Percentiles rank a stretch among this genome's conserved stretches.
These are phyloP conservation scores for Xylaria sp. DNA, from an alignment of 2,329 filamentous ascomycete species.

Conservation along the genomic window DNA sequence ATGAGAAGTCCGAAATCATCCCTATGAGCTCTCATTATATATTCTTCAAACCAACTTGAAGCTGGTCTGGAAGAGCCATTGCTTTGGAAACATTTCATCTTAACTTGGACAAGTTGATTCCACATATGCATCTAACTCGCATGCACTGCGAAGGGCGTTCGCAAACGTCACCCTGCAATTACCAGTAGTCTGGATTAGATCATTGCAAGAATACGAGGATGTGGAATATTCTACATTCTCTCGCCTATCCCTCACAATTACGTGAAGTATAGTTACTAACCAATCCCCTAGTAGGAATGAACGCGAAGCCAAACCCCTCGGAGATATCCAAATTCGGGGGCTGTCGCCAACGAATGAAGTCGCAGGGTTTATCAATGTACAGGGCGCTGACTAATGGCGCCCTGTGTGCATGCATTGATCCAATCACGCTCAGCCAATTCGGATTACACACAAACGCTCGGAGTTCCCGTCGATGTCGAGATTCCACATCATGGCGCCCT, in stretches of 20 bases:
- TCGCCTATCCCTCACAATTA: not conserved
- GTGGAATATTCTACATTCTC: not conserved
- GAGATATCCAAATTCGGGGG: conserved; percentile 21
- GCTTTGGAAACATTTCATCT: conserved; percentile 20
- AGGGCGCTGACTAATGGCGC: conserved; percentile 19
- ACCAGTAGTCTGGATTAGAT: not conserved
- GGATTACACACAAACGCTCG: not conserved
- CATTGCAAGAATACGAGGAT: not conserved
- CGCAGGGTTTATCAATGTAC: not conserved
- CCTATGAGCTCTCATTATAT: not conserved
- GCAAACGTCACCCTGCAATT: not conserved
- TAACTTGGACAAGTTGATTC: conserved; percentile 20
- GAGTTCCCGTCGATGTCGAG: too few relatives aligned
- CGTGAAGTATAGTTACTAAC: not conserved
- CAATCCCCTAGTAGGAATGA: not conserved
- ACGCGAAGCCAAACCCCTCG: not conserved
- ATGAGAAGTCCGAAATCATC: not conserved
- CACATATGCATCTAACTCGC: conserved; percentile 19
- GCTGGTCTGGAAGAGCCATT: not conserved
- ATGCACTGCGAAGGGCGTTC: not conserved
- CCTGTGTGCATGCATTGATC: not conserved
- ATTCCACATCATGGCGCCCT: too few relatives aligned
- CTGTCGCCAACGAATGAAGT: conserved; percentile 8
- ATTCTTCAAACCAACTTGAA: not conserved
- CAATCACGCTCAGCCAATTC: conserved; percentile 8